Percentiles rank a stretch among this genome's conserved stretches.
These are phyloP conservation scores for Apiotrichum montevideense DNA, from an alignment of 1,284 basidiomycete genomes.

Conservation along the genomic window DNA sequence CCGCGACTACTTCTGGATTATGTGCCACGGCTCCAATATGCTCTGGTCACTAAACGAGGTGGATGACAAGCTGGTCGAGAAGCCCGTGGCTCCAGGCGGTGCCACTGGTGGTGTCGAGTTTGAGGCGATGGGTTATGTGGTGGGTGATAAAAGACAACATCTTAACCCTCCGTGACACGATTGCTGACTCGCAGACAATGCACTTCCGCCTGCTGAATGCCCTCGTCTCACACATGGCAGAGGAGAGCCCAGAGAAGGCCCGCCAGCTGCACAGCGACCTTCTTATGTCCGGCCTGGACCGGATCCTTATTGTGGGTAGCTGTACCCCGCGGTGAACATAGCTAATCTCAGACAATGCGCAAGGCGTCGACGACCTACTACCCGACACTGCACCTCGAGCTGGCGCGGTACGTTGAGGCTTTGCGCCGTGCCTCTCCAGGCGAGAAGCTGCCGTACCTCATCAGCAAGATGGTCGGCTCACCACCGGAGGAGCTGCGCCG, in stretches of 20 bases:
- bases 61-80: conserved; percentile 75
- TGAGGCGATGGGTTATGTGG: conserved; percentile 92
- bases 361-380: conserved; percentile 91
- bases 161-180: too few species aligned
- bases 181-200: conserved; percentile 56
- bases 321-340: neutral
- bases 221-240: conserved; percentile 58
- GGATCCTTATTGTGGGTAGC: conserved; percentile 41
- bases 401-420: conserved; percentile 71
- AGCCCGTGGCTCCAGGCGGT: conserved; percentile 88
- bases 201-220: conserved; percentile 79
- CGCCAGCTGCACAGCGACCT: conserved; percentile 74
- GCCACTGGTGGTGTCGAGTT: conserved; percentile 98
- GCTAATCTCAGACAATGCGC: conserved; percentile 63
- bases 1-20: conserved; percentile 95
- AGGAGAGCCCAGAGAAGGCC: conserved; percentile 60
- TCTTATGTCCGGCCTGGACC: conserved; percentile 79
- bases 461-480: conserved; percentile 40
- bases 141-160: conserved; percentile 51
- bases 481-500: conserved; percentile 34
- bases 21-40: conserved; percentile 89
- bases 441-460: conserved; percentile 38
- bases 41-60: conserved; percentile 78
- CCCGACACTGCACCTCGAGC: conserved; percentile 81
- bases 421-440: conserved; percentile 43